Evolutionary conservation across 2,329 filamentous ascomycete genomes (phyloP).

Genomic region (Colletotrichum sp.): DNA sequence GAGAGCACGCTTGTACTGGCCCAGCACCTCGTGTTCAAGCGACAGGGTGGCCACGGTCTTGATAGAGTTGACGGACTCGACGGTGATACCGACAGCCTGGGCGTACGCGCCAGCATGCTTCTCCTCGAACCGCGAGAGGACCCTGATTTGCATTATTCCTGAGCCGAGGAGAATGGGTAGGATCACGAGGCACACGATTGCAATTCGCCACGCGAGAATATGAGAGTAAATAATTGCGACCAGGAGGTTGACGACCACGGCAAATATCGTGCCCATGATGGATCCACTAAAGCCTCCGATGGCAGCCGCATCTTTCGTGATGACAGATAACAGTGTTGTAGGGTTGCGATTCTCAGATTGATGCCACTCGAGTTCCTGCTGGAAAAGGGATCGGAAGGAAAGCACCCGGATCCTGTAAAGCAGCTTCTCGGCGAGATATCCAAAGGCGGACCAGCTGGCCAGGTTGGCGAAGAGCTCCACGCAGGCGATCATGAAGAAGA

Average conservation of each 20-base stretch:
- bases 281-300: constrained; percentile 73
- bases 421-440: constrained; percentile 62
- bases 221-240: constrained; percentile 72
- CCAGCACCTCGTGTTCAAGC: constrained; percentile 55
- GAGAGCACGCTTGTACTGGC: constrained; percentile 57
- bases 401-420: constrained; percentile 67
- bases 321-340: constrained; percentile 65
- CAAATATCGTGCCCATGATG: constrained; percentile 72
- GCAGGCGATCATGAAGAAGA: constrained; percentile 60
- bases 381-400: constrained; percentile 68
- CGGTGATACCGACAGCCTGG: constrained; percentile 66
- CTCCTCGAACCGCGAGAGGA: constrained; percentile 66
- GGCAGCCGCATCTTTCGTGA: constrained; percentile 72
- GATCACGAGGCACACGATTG: constrained; percentile 71
- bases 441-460: constrained; percentile 57
- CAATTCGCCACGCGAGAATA: constrained; percentile 78
- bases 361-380: constrained; percentile 75
- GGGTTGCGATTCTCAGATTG: constrained; percentile 68
- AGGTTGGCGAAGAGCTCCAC: constrained; percentile 58
- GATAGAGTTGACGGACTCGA: constrained; percentile 70
- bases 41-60: constrained; percentile 66
- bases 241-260: constrained; percentile 71
- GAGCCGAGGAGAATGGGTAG: constrained; percentile 73
- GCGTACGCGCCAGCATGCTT: constrained; percentile 69
- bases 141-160: constrained; percentile 71